Conservation (phyloP, 768 basidiomycete genomes). For the Ephemerocybe angulata region DNA sequence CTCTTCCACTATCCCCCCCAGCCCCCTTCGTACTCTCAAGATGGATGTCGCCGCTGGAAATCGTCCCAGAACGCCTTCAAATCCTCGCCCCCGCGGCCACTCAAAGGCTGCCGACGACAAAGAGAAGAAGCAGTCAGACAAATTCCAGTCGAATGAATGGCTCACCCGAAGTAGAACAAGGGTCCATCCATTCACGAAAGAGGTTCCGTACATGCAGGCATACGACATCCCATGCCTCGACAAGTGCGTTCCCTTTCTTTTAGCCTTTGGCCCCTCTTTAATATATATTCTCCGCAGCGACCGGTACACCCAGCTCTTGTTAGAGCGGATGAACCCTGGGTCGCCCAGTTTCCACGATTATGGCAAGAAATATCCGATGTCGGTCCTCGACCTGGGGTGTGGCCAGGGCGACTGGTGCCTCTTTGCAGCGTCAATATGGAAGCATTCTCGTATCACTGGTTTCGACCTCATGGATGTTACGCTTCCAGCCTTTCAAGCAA, state of each 20-base stretch:
- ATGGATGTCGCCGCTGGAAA: not conserved
- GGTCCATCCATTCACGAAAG: conserved; percentile 49
- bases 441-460: conserved; percentile 53
- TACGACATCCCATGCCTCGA: conserved; percentile 56
- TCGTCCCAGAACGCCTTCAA: not conserved
- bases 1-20: not conserved
- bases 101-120: conserved; percentile 15
- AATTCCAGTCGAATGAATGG: conserved; percentile 36
- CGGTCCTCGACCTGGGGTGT: conserved; percentile 74
- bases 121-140: conserved; percentile 15
- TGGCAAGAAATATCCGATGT: conserved; percentile 42
- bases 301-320: conserved; percentile 48
- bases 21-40: conserved; percentile 4
- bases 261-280: conserved; percentile 2
- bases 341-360: conserved; percentile 62
- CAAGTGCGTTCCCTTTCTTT: conserved; percentile 41
- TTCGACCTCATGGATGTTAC: conserved; percentile 59
- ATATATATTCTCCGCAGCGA: conserved; percentile 45
- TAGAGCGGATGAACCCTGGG: conserved; percentile 52
- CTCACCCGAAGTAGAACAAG: conserved; percentile 42
- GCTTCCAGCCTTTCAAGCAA: conserved; percentile 32
- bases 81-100: not conserved
- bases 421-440: conserved; percentile 63
- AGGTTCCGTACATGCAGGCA: conserved; percentile 63
- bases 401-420: conserved; percentile 68